Conservation (phyloP, 2,329 filamentous ascomycete genomes). For the Venturia aucupariae region DNA sequence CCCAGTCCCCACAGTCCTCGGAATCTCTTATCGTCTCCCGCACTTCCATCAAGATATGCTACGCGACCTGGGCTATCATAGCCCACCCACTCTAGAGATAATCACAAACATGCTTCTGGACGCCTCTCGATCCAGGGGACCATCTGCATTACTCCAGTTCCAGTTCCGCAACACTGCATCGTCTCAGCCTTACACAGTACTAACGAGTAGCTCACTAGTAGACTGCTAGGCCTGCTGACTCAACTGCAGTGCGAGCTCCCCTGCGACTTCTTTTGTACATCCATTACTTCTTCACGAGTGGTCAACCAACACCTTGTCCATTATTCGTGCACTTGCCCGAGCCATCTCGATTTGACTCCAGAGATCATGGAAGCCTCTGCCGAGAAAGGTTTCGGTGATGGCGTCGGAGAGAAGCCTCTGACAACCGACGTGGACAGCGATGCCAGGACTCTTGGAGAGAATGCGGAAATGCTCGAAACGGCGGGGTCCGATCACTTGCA, state of each 20-base stretch:
- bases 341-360: too few relatives aligned
- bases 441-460: background rate
- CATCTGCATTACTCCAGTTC: too few relatives aligned
- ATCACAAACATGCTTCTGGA: background rate
- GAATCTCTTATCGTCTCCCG: background rate
- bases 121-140: too few relatives aligned
- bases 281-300: background rate
- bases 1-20: too few relatives aligned
- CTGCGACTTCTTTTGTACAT: background rate
- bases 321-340: background rate
- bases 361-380: background rate
- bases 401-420: background rate
- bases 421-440: background rate
- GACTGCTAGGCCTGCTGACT: too few relatives aligned
- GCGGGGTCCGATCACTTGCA: conserved; percentile 5
- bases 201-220: background rate
- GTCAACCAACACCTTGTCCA: background rate
- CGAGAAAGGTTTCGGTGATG: background rate
- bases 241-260: background rate
- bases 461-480: background rate
- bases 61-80: background rate
- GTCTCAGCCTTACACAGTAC: too few relatives aligned
- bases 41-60: background rate
- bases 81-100: background rate
- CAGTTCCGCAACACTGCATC: too few relatives aligned